Conservation (phyloP, 2,329 filamentous ascomycete species). For the Fusarium protoensiforme region DNA sequence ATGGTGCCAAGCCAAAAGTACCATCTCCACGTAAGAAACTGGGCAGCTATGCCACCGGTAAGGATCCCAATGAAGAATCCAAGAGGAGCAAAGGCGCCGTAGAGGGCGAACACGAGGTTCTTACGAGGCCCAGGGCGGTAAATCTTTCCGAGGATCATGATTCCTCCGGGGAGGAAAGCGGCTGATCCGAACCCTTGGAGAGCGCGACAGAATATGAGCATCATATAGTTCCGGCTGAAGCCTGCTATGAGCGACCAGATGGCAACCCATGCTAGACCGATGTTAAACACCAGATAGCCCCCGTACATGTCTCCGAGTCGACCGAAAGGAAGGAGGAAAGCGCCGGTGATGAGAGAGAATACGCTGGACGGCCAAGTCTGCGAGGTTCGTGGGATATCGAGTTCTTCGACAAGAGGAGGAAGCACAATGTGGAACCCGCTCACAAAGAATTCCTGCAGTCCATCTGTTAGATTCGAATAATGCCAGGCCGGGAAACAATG, state of each 20-base stretch:
- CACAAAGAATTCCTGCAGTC: neutral
- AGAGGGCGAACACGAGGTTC: constrained; percentile 71
- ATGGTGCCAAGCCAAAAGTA: constrained; percentile 16
- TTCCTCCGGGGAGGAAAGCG: constrained; percentile 75
- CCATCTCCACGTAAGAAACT: neutral
- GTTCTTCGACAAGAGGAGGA: constrained; percentile 66
- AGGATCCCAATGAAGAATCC: constrained; percentile 68
- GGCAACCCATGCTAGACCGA: constrained; percentile 70
- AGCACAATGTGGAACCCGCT: constrained; percentile 57
- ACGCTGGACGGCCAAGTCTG: constrained; percentile 3
- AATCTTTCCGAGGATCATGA: constrained; percentile 73
- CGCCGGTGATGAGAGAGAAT: constrained; percentile 55
- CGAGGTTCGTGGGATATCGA: neutral
- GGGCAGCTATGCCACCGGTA: neutral
- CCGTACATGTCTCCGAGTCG: constrained; percentile 70
- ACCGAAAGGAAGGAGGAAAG: constrained; percentile 70
- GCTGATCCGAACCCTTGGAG: constrained; percentile 78
- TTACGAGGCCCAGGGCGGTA: constrained; percentile 77
- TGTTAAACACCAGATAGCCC: constrained; percentile 67
- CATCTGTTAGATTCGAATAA: neutral
- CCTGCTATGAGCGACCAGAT: constrained; percentile 77
- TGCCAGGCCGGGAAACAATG: no score
- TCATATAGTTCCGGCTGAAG: constrained; percentile 72
- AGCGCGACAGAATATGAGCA: constrained; percentile 78
- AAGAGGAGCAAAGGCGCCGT: constrained; percentile 65